Conservation (phyloP, 768 basidiomycete genomes). For the Kwoniella heveanensis region DNA sequence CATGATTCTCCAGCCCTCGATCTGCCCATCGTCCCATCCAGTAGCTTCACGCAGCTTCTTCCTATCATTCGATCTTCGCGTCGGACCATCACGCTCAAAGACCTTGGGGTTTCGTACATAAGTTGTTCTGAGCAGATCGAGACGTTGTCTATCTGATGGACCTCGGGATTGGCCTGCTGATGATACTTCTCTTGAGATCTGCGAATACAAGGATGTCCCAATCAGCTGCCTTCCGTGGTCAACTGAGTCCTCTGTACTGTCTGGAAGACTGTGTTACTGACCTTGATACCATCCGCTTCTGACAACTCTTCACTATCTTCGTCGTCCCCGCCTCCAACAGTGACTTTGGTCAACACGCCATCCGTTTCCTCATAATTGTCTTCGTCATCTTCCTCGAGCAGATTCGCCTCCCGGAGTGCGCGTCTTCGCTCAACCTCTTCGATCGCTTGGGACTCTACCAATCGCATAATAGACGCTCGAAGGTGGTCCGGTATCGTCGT, state of each 20-base stretch:
- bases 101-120: conserved; percentile 74
- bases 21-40: conserved; percentile 73
- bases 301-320: conserved; percentile 53
- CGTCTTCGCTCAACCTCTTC: conserved; percentile 59
- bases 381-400: conserved; percentile 25
- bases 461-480: conserved; percentile 79
- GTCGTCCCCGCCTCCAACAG: conserved; percentile 51
- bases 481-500: conserved; percentile 65
- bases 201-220: neutral
- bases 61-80: conserved; percentile 69
- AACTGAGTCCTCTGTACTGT: too few species aligned
- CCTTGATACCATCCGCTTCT: conserved; percentile 34
- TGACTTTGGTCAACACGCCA: conserved; percentile 17
- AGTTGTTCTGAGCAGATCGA: conserved; percentile 54
- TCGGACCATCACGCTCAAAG: conserved; percentile 75
- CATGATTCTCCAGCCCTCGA: conserved; percentile 91
- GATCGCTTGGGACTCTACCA: conserved; percentile 73
- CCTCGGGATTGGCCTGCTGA: conserved; percentile 6
- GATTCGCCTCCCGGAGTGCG: conserved; percentile 48
- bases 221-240: too few species aligned
- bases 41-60: conserved; percentile 70
- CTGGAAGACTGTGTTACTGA: too few species aligned
- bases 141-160: conserved; percentile 18
- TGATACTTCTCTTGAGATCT: conserved; percentile 19
- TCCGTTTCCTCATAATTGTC: conserved; percentile 31